Evolutionary conservation across 495 filamentous ascomycete species (phyloP), one percentile per base, ranked within the genome.

Genomic region (Podospora sp.): DNA sequence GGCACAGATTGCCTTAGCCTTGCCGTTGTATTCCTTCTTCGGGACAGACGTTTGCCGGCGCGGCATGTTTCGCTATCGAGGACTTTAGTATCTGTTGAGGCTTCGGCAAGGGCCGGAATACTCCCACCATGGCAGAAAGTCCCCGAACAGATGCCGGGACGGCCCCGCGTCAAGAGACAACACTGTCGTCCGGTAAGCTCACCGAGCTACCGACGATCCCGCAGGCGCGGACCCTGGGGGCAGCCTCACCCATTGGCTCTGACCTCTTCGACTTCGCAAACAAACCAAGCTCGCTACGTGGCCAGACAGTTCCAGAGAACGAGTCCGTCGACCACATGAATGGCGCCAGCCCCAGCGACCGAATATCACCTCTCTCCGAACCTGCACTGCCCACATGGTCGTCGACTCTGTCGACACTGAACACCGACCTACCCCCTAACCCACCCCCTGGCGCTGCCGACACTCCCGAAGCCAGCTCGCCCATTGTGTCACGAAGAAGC

Each of bases 21-120:
- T 21, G 0, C 14, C 12, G 25, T 35, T 35, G 26, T 20, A 11
- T 25, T 33, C 12, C n/a, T 11, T 46, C 5, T 11, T 46, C 14
- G 4, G 2, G 2, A 18, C 12, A 14, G 9, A 46, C 5, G 52
- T 11, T 12, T 11, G 52, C 52, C 52, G 52, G n/a, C 52, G 25
- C 46, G 66, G 65, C 59, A 73, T 73, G 71, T 50, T 63, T 66
- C 63, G 71, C 29, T 73, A 73, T 52, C 62, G 33, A 68, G 46
- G 66, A 56, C 46, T 61, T 22, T 35, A 20, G 40, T 52, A 50
- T 9, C 52, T 51, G 58, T 46, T 7, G 26, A 46, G 22, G 24
- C 63, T 36, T 78, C 88, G 6, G 85, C 84, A 67, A 87, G 91
- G 72, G 85, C 85, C 14, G 40, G 49, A 52, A 46, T 9, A 46